Percentiles rank a stretch among this genome's conserved stretches.
phyloP scores from a whole-genome alignment of 2,329 filamentous ascomycete genomes.

The Colletotrichum gloeosporioides region DNA sequence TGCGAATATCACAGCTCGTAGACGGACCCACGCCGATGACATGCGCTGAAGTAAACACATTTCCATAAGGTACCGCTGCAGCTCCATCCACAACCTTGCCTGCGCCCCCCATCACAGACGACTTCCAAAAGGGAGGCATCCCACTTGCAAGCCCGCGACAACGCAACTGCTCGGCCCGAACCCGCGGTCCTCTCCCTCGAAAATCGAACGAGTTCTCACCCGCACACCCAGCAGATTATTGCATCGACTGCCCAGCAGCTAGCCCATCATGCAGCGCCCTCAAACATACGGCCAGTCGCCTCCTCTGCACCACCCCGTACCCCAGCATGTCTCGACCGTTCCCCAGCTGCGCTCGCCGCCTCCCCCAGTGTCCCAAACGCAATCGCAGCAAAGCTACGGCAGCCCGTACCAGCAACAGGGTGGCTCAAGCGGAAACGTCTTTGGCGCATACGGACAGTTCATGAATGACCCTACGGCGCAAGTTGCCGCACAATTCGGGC shows the following conservation, averaged over 20 bases:
- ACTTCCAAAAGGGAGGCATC: conserved; percentile 15
- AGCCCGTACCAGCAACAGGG: conserved; percentile 77
- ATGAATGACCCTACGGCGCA: conserved; percentile 96
- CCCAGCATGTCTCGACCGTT: conserved; percentile 97
- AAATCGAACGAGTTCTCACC: background rate
- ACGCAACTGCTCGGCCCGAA: background rate
- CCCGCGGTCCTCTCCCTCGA: background rate
- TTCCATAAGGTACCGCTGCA: conserved; percentile 23
- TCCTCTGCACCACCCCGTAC: conserved; percentile 94
- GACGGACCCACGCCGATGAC: background rate
- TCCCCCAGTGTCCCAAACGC: conserved; percentile 74
- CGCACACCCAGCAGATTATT: background rate
- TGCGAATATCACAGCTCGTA: background rate
- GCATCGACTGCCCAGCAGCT: conserved; percentile 1
- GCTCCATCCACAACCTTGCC: conserved; percentile 10
- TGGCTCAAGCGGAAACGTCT: conserved; percentile 57
- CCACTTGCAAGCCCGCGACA: conserved; percentile 1
- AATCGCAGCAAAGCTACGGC: conserved; percentile 68
- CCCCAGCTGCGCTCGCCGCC: conserved; percentile 95
- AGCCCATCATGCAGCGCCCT: conserved; percentile 79
- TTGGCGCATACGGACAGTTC: conserved; percentile 85
- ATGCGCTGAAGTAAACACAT: conserved; percentile 31
- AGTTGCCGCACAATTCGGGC: conserved; percentile 92
- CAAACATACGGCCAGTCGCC: conserved; percentile 85
- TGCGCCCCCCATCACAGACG: conserved; percentile 7